A percentile compares a stretch with the other conserved stretches of the same genome.
Evolutionary conservation across 768 basidiomycete genomes (phyloP).

Genomic region (Trametes elegans): DNA sequence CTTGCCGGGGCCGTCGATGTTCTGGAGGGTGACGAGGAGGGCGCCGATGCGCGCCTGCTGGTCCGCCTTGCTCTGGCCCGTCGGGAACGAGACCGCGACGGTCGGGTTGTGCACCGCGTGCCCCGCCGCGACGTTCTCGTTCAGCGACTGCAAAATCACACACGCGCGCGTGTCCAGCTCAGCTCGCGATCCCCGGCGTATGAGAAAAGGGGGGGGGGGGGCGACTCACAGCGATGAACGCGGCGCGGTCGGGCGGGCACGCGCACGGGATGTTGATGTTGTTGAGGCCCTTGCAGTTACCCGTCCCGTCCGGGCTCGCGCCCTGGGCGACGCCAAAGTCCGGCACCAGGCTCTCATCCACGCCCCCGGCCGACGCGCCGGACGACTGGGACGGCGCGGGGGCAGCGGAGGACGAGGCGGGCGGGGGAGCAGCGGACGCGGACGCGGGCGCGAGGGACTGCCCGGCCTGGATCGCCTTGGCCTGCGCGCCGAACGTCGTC

Average conservation of each 20-base stretch:
- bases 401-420: conserved; percentile 15
- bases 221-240: conserved; percentile 34
- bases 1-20: conserved; percentile 61
- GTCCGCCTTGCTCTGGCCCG: conserved; percentile 37
- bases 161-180: too few species aligned
- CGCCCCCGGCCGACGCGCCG: conserved; percentile 14
- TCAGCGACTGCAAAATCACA: conserved; percentile 6
- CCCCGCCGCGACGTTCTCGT: conserved; percentile 58
- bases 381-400: conserved; percentile 4
- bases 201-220: neutral
- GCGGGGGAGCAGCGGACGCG: conserved; percentile 15
- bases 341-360: conserved; percentile 26
- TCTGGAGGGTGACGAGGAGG: conserved; percentile 70
- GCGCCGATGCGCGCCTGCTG: conserved; percentile 46
- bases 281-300: conserved; percentile 37
- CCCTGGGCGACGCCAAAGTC: conserved; percentile 22
- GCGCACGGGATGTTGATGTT: conserved; percentile 40
- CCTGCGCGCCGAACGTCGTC: conserved; percentile 51
- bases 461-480: conserved; percentile 15
- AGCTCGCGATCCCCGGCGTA: neutral
- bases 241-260: conserved; percentile 37
- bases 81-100: conserved; percentile 43
- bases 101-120: conserved; percentile 64
- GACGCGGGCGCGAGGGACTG: conserved; percentile 7
- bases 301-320: conserved; percentile 23